A percentile compares a stretch with the other conserved stretches of the same genome.
phyloP scores from a whole-genome alignment of 2,329 filamentous ascomycete species.

The Penicillium concentricum region DNA sequence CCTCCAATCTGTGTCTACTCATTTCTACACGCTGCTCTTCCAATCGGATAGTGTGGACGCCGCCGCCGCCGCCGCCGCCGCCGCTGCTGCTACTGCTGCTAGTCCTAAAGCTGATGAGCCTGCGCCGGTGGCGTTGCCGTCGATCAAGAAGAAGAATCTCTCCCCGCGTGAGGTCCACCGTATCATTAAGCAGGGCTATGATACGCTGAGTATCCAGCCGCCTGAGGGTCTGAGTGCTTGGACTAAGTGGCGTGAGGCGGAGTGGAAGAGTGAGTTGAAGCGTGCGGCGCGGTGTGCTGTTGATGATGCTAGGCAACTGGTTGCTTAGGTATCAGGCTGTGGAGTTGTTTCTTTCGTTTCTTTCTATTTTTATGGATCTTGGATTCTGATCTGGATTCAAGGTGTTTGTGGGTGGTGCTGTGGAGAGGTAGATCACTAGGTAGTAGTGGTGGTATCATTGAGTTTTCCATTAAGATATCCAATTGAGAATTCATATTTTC shows the following conservation, averaged over 20 bases:
- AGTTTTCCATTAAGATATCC: constrained; percentile 5
- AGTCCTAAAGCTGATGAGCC: constrained; percentile 24
- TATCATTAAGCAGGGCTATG: constrained; percentile 95
- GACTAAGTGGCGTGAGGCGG: constrained; percentile 82
- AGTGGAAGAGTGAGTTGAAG: constrained; percentile 81
- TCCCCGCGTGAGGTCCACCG: constrained; percentile 81
- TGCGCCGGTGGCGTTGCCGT: constrained; percentile 29
- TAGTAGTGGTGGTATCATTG: neutral
- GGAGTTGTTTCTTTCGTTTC: neutral
- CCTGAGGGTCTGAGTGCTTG: constrained; percentile 83
- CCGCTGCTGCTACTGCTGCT: constrained; percentile 8
- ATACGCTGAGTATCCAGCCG: constrained; percentile 86
- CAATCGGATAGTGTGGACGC: constrained; percentile 47
- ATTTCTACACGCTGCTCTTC: constrained; percentile 80
- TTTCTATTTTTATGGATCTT: neutral
- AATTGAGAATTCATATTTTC: constrained; percentile 1
- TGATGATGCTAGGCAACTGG: constrained; percentile 59
- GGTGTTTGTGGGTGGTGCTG: neutral
- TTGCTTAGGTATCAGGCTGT: constrained; percentile 26
- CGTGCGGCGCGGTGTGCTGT: constrained; percentile 80
- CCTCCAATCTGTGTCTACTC: constrained; percentile 71
- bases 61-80: constrained; percentile 1
- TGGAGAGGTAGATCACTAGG: neutral
- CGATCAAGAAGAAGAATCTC: constrained; percentile 60
- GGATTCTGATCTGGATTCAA: neutral